Conservation (phyloP, 73 alveolate genomes). For the Tetrahymena thermophila region DNA sequence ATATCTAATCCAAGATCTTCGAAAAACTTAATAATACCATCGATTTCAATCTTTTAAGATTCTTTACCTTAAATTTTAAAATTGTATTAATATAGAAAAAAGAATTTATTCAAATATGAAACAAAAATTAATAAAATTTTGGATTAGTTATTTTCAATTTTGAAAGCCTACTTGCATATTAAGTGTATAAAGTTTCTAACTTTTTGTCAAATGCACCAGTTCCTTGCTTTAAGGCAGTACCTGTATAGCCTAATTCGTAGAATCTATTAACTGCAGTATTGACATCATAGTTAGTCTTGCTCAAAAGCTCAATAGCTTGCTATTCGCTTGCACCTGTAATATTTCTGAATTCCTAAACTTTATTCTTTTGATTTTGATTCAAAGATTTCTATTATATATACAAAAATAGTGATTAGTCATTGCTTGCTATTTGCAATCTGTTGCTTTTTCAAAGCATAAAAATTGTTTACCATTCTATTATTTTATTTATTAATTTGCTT, state of each 20-base stretch:
- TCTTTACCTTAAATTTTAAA: neutral
- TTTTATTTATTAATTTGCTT: neutral
- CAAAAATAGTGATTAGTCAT: neutral
- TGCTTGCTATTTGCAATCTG: neutral
- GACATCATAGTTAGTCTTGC: neutral
- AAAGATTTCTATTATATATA: neutral
- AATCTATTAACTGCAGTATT: neutral
- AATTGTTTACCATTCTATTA: neutral
- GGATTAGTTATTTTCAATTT: neutral
- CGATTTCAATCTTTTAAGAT: neutral
- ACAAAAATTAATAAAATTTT: neutral
- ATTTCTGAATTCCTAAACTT: neutral
- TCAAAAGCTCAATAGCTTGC: neutral
- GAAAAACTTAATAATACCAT: neutral
- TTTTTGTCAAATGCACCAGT: neutral
- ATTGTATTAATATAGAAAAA: neutral
- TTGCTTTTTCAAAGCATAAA: neutral
- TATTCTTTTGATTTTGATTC: neutral
- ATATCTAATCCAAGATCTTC: neutral
- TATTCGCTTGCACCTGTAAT: constrained; percentile 1
- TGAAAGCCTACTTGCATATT: neutral
- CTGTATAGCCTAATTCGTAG: neutral
- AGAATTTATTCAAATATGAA: neutral
- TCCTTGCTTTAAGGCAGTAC: neutral
- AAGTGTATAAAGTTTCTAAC: neutral